A percentile compares a stretch with the other conserved stretches of the same genome.
Evolutionary conservation across 768 basidiomycete genomes (phyloP).

Genomic region (Phylloporus arenicola): DNA sequence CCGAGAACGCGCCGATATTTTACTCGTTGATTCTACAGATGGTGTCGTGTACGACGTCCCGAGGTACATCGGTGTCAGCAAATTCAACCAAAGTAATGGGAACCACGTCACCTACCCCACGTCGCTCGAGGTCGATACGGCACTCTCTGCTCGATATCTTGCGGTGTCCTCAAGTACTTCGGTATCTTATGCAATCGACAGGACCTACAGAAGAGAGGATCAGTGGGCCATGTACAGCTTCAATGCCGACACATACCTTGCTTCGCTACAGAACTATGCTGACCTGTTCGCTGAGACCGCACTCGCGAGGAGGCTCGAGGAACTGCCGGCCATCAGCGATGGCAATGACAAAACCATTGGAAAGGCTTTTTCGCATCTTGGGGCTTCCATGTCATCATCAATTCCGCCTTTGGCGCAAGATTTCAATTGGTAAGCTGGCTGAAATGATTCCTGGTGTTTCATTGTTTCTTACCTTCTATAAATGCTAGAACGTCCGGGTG

Average conservation of each 20-base stretch:
- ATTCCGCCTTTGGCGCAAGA: background rate
- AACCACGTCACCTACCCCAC: background rate
- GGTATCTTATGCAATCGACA: too few species aligned
- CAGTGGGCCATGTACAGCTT: constrained; percentile 18
- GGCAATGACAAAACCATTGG: background rate
- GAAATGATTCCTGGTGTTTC: background rate
- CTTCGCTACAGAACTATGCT: constrained; percentile 7
- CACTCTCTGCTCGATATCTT: constrained; percentile 2
- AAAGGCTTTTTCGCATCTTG: background rate
- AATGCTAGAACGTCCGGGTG: constrained; percentile 3
- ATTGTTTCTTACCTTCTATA: background rate
- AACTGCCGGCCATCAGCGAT: background rate
- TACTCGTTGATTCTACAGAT: too few species aligned
- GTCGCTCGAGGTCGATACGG: background rate
- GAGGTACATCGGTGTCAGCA: too few species aligned
- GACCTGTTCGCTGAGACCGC: background rate
- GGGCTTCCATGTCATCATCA: background rate
- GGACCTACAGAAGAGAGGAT: constrained; percentile 8
- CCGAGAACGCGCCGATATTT: too few species aligned
- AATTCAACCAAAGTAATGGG: too few species aligned
- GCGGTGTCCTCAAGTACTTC: constrained; percentile 11
- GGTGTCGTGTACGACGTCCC: too few species aligned
- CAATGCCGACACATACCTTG: constrained; percentile 10
- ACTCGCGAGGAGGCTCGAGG: background rate
- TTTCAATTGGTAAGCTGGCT: background rate